Evolutionary conservation across 306 rosid species (phyloP).

Genomic region (Ormosia emarginata): DNA sequence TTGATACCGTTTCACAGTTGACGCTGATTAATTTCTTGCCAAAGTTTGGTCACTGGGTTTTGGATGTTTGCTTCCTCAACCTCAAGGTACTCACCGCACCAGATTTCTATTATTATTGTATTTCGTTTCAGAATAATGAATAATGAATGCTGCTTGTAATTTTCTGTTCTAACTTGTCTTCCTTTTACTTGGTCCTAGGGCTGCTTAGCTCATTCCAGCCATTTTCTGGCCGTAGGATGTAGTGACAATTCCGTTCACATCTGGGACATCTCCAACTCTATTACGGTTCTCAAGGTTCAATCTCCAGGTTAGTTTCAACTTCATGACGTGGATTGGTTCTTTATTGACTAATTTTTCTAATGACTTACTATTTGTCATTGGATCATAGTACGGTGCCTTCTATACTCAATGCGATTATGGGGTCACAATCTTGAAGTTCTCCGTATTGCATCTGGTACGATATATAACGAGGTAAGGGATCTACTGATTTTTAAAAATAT

Average conservation of each 20-base stretch:
- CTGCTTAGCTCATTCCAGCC: constrained; percentile 28
- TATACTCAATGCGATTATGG: constrained; percentile 94
- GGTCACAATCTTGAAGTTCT: constrained; percentile 79
- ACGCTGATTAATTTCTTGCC: constrained; percentile 55
- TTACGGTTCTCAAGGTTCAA: constrained; percentile 52
- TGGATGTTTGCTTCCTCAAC: constrained; percentile 79
- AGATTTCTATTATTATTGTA: not conserved
- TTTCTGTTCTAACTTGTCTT: not conserved
- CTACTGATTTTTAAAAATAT: not conserved
- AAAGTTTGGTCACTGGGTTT: constrained; percentile 69
- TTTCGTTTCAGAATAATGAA: constrained; percentile 12
- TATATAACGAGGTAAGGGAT: constrained; percentile 73
- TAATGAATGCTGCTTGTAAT: not conserved
- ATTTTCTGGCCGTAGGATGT: constrained; percentile 70
- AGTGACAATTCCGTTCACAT: constrained; percentile 79
- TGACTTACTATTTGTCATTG: constrained; percentile 2
- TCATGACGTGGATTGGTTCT: not conserved
- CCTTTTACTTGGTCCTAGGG: constrained; percentile 37
- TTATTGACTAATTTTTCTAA: not conserved
- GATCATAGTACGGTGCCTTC: constrained; percentile 67
- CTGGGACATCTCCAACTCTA: constrained; percentile 67
- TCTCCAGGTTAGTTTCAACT: constrained; percentile 75
- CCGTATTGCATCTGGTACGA: constrained; percentile 85
- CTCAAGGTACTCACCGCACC: constrained; percentile 45
- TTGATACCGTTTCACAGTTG: constrained; percentile 33